Base-by-base conservation (phyloP, 1,284 basidiomycete species). In the Grifola frondosa region DNA sequence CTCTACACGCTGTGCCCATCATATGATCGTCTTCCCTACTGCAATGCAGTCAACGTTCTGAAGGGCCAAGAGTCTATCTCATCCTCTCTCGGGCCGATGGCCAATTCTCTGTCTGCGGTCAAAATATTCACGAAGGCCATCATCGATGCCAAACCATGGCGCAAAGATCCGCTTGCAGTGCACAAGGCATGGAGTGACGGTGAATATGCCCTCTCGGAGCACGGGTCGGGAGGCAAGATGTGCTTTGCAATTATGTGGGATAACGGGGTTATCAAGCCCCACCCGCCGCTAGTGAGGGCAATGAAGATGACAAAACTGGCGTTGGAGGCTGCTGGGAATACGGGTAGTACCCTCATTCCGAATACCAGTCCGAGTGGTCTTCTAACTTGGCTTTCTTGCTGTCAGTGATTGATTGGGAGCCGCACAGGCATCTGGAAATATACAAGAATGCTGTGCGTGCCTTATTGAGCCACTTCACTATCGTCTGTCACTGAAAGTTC, bases 81-180 rank as follows among this genome's bases (percentile, higher is more conserved):
- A 5, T 77, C 75, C 17, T 75, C 78, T 38, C 71, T 79, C 40
- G 80, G 80, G 0, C 80, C 80, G 12, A 73, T 82, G 68, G 62
- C 73, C 6, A 59, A 64, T 29, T 68, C 69, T 2, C 44, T 80
- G 26, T 63, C 61, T 16, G 71, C 66, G n/a, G 54, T 81, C 35
- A 65, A 67, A 43, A 54, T 71, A 13, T 82, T 79, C 62, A 68
- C 71, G 16, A 72, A 74, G 52, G 65, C 68, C n/a, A 58, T 76
- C 12, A 46, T 74, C 21, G 68, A 66, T 29, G 58, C 63, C 4
- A 56, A 70, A 44, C 78, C 77, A 0, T 81, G 80, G 80, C 53
- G 62, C 6, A 57, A 61, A 39, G 80, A 81, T 56, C 78, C 80
- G 0, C 60, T 72, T 21, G 70, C 69, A 20, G 51, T 74, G 7